phyloP scores from a whole-genome alignment of 2,329 filamentous ascomycete species.

The Aspergillus ruber region DNA sequence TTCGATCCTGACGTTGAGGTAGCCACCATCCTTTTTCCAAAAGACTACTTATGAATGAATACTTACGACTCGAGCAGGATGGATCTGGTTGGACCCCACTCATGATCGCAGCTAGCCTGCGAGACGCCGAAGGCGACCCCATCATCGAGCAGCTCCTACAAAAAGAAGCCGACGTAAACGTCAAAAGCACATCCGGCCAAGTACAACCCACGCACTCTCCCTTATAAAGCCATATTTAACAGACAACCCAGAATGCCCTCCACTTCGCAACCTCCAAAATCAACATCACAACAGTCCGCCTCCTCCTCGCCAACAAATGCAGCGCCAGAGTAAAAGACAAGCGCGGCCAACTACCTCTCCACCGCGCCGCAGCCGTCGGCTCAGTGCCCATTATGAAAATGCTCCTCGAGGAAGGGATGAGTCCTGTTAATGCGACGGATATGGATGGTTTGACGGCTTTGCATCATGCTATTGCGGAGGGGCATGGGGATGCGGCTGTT shows the following conservation, averaged over 20 bases:
- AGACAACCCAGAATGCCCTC: slow-evolving; percentile 61
- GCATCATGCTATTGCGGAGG: slow-evolving; percentile 63
- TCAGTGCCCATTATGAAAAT: slow-evolving; percentile 80
- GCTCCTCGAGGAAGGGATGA: slow-evolving; percentile 65
- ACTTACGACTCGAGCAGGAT: slow-evolving; percentile 27
- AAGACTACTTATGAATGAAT: neutral
- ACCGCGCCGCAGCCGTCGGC: slow-evolving; percentile 84
- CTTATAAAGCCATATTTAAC: slow-evolving; percentile 1
- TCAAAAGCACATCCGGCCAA: slow-evolving; percentile 39
- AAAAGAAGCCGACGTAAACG: slow-evolving; percentile 43
- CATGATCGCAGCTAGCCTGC: slow-evolving; percentile 45
- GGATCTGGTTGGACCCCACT: slow-evolving; percentile 46
- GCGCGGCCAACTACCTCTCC: slow-evolving; percentile 81
- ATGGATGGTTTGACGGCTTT: slow-evolving; percentile 76
- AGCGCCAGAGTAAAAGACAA: slow-evolving; percentile 76
- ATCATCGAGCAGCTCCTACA: slow-evolving; percentile 41
- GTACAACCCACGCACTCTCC: slow-evolving; percentile 14
- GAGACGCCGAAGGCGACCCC: slow-evolving; percentile 39
- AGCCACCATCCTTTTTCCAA: neutral
- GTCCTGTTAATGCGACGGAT: slow-evolving; percentile 79
- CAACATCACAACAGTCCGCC: slow-evolving; percentile 73
- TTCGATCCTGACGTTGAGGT: slow-evolving; percentile 84
- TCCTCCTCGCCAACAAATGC: slow-evolving; percentile 69
- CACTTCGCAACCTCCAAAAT: slow-evolving; percentile 90
- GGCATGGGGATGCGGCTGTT: slow-evolving; percentile 73